phyloP scores from a whole-genome alignment of 108 stramenopile genomes.

The Cyclostephanos tholiformis region DNA sequence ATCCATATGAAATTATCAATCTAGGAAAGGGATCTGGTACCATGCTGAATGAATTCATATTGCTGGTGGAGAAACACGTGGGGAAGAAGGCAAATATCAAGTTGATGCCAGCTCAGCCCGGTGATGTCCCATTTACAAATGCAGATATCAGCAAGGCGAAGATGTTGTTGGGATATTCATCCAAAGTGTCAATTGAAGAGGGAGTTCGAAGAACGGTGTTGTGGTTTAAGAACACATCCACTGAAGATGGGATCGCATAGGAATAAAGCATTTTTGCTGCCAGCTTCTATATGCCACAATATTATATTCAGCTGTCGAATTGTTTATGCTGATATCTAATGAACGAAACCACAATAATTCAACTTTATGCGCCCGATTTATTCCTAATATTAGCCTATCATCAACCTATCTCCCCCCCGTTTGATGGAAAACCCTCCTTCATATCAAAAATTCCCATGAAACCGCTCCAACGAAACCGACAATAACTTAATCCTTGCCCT shows the following conservation, averaged over 20 bases:
- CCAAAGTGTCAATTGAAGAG: constrained; percentile 87
- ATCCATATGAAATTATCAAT: constrained; percentile 91
- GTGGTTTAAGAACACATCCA: constrained; percentile 68
- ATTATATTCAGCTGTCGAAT: too few relatives aligned
- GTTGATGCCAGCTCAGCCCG: constrained; percentile 88
- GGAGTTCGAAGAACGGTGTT: constrained; percentile 83
- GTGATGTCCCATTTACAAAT: constrained; percentile 93
- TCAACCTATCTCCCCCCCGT: too few relatives aligned
- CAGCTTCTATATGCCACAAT: too few relatives aligned
- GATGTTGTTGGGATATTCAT: constrained; percentile 78
- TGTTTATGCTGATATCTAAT: too few relatives aligned
- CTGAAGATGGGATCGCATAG: not conserved
- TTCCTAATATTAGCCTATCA: too few relatives aligned
- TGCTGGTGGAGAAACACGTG: constrained; percentile 72
- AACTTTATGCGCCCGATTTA: too few relatives aligned
- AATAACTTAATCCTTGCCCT: too few relatives aligned
- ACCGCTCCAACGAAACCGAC: too few relatives aligned
- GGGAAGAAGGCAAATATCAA: constrained; percentile 83
- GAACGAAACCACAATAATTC: too few relatives aligned
- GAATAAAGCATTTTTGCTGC: not conserved
- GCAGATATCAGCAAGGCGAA: constrained; percentile 89
- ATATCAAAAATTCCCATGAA: too few relatives aligned
- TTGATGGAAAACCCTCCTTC: too few relatives aligned
- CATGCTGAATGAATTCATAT: constrained; percentile 82
- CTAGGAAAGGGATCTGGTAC: constrained; percentile 88